Evolutionary conservation across 805 yeast genomes (phyloP).

Genomic region (Yamadazyma takamatsuzukensis): DNA sequence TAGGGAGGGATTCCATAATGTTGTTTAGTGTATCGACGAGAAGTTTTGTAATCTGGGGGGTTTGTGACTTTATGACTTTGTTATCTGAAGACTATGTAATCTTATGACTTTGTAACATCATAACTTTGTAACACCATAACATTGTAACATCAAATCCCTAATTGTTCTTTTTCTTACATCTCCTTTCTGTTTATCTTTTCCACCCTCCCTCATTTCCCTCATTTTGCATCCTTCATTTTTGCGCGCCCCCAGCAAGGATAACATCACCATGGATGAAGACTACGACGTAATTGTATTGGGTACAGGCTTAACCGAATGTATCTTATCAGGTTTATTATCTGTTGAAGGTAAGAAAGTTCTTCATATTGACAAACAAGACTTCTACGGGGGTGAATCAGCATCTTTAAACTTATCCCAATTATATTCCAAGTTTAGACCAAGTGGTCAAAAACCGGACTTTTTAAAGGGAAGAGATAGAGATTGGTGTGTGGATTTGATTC

Average conservation of each 20-base stretch:
- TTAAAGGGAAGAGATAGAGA: constrained; percentile 89
- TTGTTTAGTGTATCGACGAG: constrained; percentile 28
- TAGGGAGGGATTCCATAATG: constrained; percentile 58
- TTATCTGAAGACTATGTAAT: no score
- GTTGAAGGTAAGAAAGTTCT: constrained; percentile 98
- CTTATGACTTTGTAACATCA: no score
- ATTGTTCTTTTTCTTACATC: no score
- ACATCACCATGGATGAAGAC: constrained; percentile 73
- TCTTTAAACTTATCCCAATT: constrained; percentile 67
- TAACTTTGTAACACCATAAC: no score
- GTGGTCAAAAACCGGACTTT: constrained; percentile 61
- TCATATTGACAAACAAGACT: constrained; percentile 94
- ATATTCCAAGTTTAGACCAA: constrained; percentile 83
- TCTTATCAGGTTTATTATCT: constrained; percentile 86
- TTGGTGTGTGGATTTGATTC: constrained; percentile 97
- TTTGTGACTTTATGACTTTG: no score
- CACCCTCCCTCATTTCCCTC: no score
- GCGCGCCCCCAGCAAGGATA: no score
- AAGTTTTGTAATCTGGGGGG: no score
- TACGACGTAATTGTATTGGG: constrained; percentile 97
- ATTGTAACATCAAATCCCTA: no score
- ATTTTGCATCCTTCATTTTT: no score
- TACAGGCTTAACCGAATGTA: constrained; percentile 94
- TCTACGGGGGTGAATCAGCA: constrained; percentile 92
- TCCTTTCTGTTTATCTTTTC: no score